phyloP scores from a whole-genome alignment of 129 eudicot species.

The Saposhnikovia divaricata region DNA sequence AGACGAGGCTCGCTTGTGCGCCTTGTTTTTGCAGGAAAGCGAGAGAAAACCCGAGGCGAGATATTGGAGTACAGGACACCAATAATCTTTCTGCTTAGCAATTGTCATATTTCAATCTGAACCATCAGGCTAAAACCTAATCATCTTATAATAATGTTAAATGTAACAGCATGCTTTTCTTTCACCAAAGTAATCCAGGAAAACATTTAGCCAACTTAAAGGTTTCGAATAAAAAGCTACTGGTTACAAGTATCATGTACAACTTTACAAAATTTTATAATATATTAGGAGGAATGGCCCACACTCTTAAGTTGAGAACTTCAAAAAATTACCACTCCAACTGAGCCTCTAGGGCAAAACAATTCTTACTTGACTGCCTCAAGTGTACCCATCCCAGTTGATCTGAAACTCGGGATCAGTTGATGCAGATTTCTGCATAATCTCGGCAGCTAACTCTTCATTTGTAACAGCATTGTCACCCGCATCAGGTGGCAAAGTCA shows the following conservation, averaged over 20 bases:
- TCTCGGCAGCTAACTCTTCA: slow-evolving; percentile 26
- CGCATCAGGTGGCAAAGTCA: slow-evolving; percentile 18
- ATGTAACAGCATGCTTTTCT: background rate
- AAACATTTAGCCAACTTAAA: no score
- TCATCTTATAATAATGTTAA: background rate
- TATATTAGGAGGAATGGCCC: background rate
- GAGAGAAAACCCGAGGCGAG: no score
- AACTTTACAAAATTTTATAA: background rate
- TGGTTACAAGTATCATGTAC: background rate
- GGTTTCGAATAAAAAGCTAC: background rate
- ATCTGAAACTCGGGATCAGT: slow-evolving; percentile 35
- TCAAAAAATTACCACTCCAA: background rate
- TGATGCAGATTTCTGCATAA: slow-evolving; percentile 33
- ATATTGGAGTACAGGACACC: background rate
- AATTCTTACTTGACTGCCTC: background rate
- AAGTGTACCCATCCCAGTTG: slow-evolving; percentile 27
- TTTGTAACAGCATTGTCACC: slow-evolving; percentile 22
- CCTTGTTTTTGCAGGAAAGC: no score
- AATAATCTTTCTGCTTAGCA: background rate
- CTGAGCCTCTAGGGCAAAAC: background rate
- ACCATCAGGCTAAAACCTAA: background rate
- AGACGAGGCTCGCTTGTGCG: no score
- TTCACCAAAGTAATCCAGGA: background rate
- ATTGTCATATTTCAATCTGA: background rate
- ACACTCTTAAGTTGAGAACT: background rate